Conservation (phyloP, 495 filamentous ascomycete species). For the Elaphomyces granulatus region DNA sequence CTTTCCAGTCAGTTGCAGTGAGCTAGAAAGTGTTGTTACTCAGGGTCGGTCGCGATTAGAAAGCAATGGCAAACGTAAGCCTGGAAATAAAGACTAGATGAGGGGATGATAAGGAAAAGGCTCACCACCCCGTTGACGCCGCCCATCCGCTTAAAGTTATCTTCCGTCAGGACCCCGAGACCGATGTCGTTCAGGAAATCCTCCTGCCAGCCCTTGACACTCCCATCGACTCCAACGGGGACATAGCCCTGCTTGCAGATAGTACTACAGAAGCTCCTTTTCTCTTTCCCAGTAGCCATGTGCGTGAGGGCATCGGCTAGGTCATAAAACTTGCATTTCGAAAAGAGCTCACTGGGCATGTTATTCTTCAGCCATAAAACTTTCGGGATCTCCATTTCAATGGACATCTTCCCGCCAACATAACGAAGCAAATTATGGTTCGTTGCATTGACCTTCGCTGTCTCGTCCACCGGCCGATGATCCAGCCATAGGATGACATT, state of each 20-base stretch:
- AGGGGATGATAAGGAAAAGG: slow-evolving; percentile 24
- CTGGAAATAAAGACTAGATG: slow-evolving; percentile 7
- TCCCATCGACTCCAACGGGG: slow-evolving; percentile 88
- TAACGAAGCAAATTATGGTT: slow-evolving; percentile 87
- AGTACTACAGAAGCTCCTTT: slow-evolving; percentile 78
- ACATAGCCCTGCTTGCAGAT: slow-evolving; percentile 95
- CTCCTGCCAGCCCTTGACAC: slow-evolving; percentile 95
- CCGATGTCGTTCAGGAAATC: slow-evolving; percentile 82
- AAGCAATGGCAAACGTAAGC: not conserved
- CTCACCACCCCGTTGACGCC: slow-evolving; percentile 89
- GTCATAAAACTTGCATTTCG: slow-evolving; percentile 91
- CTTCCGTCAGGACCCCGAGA: slow-evolving; percentile 61
- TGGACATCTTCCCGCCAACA: slow-evolving; percentile 92
- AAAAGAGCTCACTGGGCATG: slow-evolving; percentile 87
- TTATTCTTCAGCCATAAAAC: slow-evolving; percentile 95
- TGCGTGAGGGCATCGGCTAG: slow-evolving; percentile 87
- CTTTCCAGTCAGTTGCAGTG: too few species aligned
- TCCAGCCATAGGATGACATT: slow-evolving; percentile 92
- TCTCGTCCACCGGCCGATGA: slow-evolving; percentile 79
- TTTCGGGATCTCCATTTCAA: slow-evolving; percentile 98
- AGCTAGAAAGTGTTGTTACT: too few species aligned
- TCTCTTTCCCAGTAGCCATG: slow-evolving; percentile 88
- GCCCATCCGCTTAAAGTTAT: slow-evolving; percentile 82
- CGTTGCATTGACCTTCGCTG: slow-evolving; percentile 80
- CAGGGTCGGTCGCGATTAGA: too few species aligned